Evolutionary conservation across 2,329 filamentous ascomycete species (phyloP).

Genomic region (Trichoderma hamatum): DNA sequence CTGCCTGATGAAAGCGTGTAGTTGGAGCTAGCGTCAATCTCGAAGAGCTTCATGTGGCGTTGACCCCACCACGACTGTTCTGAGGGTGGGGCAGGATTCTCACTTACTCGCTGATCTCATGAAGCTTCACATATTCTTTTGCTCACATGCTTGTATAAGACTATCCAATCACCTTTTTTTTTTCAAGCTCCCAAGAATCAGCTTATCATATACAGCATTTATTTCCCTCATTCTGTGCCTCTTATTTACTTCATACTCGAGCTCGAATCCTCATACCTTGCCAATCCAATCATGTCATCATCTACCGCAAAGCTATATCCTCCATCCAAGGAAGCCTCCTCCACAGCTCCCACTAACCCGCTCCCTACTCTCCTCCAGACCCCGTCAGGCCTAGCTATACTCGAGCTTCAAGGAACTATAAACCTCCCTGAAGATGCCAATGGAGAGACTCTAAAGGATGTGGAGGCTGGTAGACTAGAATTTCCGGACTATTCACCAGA

Average conservation of each 20-base stretch:
- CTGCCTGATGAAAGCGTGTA: neutral
- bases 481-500: constrained; percentile 71
- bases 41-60: neutral
- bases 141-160: neutral
- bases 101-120: neutral
- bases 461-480: constrained; percentile 68
- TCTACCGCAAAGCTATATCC: constrained; percentile 47
- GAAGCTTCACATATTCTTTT: neutral
- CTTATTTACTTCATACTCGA: too few species aligned
- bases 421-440: constrained; percentile 63
- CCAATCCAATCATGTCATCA: constrained; percentile 34
- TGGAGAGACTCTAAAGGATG: constrained; percentile 36
- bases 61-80: neutral
- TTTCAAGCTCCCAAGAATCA: neutral
- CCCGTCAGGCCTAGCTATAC: constrained; percentile 81
- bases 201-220: neutral
- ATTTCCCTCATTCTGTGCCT: neutral
- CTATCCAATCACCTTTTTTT: too few species aligned
- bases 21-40: constrained; percentile 14
- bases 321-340: constrained; percentile 35
- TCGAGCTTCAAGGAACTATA: constrained; percentile 92
- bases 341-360: constrained; percentile 48
- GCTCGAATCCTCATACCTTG: neutral
- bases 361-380: constrained; percentile 85
- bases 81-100: constrained; percentile 10